A percentile compares a stretch with the other conserved stretches of the same genome.
These are phyloP conservation scores for Xerocomus minutiporus DNA, from an alignment of 1,284 basidiomycete genomes.

Conservation along the genomic window DNA sequence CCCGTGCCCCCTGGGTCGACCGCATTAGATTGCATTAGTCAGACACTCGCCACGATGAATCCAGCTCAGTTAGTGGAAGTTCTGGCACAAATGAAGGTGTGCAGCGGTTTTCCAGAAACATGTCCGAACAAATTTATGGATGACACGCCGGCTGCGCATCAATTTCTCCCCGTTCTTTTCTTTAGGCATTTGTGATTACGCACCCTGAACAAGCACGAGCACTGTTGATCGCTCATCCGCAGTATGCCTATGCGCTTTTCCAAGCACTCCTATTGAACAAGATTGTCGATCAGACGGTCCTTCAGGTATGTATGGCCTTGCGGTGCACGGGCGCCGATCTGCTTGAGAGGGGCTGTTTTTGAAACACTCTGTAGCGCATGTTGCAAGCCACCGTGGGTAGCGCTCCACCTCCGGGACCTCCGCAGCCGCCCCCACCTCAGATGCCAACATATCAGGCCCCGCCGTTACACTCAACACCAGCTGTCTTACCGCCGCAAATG, in stretches of 20 bases:
- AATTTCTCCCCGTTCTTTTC: slow-evolving; percentile 11
- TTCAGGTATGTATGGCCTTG: slow-evolving; percentile 48
- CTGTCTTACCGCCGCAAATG: slow-evolving; percentile 32
- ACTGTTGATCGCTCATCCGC: slow-evolving; percentile 81
- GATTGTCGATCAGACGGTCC: slow-evolving; percentile 85
- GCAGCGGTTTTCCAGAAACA: slow-evolving; percentile 26
- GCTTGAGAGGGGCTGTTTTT: slow-evolving; percentile 8
- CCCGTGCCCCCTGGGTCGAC: slow-evolving; percentile 72
- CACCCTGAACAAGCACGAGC: slow-evolving; percentile 87
- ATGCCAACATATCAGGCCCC: slow-evolving; percentile 33
- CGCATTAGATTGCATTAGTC: slow-evolving; percentile 82
- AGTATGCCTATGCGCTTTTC: slow-evolving; percentile 94
- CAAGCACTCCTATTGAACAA: slow-evolving; percentile 93
- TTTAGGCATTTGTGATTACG: slow-evolving; percentile 81
- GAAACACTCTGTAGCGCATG: slow-evolving; percentile 30
- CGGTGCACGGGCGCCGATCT: slow-evolving; percentile 17
- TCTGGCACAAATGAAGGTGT: slow-evolving; percentile 95
- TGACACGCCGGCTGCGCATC: slow-evolving; percentile 15
- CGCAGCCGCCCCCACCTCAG: slow-evolving; percentile 33
- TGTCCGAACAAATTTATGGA: slow-evolving; percentile 26
- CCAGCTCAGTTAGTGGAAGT: slow-evolving; percentile 90
- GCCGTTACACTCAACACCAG: slow-evolving; percentile 35
- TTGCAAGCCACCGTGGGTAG: slow-evolving; percentile 28
- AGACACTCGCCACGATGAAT: slow-evolving; percentile 81
- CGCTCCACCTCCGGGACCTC: slow-evolving; percentile 21